Base-by-base conservation (phyloP, 495 filamentous ascomycete species). In the Hyaloscypha finlandica region DNA sequence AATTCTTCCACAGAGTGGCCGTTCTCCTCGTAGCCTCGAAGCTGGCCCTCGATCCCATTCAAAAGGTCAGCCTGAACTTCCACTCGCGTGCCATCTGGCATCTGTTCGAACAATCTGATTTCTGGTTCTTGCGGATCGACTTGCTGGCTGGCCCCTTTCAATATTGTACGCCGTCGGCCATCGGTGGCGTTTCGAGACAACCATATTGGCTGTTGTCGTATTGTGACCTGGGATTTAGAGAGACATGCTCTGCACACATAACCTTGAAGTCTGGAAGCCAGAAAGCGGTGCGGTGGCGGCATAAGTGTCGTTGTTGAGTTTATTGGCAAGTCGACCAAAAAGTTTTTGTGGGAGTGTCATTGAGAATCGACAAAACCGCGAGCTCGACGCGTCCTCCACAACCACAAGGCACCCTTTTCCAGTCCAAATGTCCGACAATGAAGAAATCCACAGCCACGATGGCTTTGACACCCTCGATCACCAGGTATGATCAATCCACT, bases 181-280 rank as follows among this genome's bases (percentile, higher is more conserved):
- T 35, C 69, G 6, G 57, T 35, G 32, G 63, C 9, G 22, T 52
- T 67, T 53, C 68, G 59, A 32, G 60, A 60, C 8, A 64, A 37
- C 65, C 65, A 70, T 68, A 37, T 56, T 58, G 37, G 5, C 51
- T 51, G 62, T 59, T 29, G 64, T 16, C n/a, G 60, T 11, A n/a
- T 29, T 19, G 59, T 51, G 12, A 67, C 69, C 22, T 73, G 69
- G 55, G 78, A 68, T 59, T 68, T 69, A 29, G 72, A 72, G 19
- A 74, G 59, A 58, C 78, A 80, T 58, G 77, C 77, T 61, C 68
- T 75, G 63, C 78, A 80, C 9, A 80, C 71, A 39, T 77, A 80
- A 9, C 72, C 75, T 54, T 69, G 59, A 45, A 68, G 67, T 64
- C 69, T 65, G 52, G 70, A 68, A 35, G 77, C 71, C 55, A 77